Conservation (phyloP, 257 asterid species). For the Solanum medicagineum region DNA sequence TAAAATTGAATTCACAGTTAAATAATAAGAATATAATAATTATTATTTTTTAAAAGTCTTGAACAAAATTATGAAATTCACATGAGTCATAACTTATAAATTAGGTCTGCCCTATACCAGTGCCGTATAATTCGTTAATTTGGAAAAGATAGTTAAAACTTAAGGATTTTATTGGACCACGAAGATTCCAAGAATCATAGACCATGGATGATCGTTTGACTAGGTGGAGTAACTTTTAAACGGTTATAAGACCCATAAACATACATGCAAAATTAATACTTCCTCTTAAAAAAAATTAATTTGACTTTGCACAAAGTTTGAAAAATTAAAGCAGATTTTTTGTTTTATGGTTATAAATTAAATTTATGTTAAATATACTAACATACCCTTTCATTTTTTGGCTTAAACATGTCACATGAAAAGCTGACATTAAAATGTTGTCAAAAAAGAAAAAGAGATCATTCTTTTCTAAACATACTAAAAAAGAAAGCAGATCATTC, state of each 20-base stretch:
- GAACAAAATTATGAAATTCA: not conserved
- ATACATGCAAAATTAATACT: not conserved
- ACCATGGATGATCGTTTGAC: not conserved
- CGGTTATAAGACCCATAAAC: not conserved
- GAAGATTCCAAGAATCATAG: not conserved
- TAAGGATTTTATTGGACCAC: not conserved
- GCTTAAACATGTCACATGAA: no score
- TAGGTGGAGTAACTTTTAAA: not conserved
- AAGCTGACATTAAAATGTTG: no score
- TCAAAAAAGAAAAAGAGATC: no score
- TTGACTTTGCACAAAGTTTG: no score
- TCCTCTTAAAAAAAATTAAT: no score
- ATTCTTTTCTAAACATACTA: no score
- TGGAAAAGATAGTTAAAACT: not conserved
- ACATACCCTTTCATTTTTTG: no score
- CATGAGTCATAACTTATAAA: not conserved
- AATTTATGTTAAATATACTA: no score
- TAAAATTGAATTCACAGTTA: not conserved
- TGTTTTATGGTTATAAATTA: no score
- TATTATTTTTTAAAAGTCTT: accelerated
- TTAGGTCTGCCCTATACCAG: not conserved
- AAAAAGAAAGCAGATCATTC: no score
- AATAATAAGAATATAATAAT: not conserved
- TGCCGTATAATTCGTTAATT: not conserved
- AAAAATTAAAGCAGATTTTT: no score